phyloP scores from a whole-genome alignment of 179 eudicot species.

The Kewa caespitosa region DNA sequence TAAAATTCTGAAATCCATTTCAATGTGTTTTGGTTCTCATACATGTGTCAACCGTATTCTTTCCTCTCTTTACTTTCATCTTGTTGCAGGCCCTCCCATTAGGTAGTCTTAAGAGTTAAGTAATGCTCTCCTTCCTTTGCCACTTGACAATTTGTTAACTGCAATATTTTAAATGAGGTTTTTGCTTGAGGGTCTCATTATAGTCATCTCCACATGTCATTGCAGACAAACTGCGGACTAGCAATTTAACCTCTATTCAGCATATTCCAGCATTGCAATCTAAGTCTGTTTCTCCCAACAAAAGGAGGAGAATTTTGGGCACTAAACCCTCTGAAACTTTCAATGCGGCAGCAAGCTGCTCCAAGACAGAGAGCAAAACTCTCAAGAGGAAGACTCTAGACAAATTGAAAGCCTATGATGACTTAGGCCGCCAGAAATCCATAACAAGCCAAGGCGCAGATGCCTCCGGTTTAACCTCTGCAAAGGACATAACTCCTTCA shows the following conservation, averaged over 20 bases:
- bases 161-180: background rate
- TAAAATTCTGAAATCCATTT: background rate
- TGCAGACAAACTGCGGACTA: conserved; percentile 48
- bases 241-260: conserved; percentile 25
- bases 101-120: background rate
- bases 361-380: conserved; percentile 40
- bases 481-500: conserved; percentile 73
- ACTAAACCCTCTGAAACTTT: conserved; percentile 36
- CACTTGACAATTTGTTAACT: background rate
- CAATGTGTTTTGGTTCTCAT: background rate
- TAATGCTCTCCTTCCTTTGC: background rate
- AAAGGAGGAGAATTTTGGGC: conserved; percentile 38
- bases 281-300: conserved; percentile 46
- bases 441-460: conserved; percentile 88
- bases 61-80: background rate
- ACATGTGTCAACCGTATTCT: background rate
- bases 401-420: conserved; percentile 34
- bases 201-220: conserved; percentile 5
- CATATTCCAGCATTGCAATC: conserved; percentile 32
- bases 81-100: background rate
- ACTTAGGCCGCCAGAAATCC: conserved; percentile 38
- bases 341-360: conserved; percentile 32
- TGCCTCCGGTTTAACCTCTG: conserved; percentile 85
- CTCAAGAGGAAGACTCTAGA: conserved; percentile 50
- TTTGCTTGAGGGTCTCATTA: background rate